Conservation (phyloP, 2,329 filamentous ascomycete species). For the Chaetomium sp. region DNA sequence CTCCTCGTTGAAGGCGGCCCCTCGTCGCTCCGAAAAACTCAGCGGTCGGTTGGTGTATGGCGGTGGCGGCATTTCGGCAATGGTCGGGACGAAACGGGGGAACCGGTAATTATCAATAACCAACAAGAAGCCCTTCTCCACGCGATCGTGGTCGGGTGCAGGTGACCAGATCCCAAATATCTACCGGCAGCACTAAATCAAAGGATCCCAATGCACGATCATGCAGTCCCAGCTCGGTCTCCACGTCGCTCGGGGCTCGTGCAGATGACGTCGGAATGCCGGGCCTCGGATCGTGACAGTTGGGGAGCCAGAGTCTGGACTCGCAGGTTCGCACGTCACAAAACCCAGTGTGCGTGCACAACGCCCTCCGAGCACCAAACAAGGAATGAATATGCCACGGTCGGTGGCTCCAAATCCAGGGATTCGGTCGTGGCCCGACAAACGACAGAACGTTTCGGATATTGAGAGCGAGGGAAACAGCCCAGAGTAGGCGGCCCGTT, state of each 20-base stretch:
- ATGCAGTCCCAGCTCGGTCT: background rate
- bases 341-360: background rate
- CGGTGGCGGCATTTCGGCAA: conserved; percentile 34
- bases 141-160: background rate
- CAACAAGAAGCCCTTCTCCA: background rate
- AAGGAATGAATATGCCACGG: background rate
- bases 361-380: background rate
- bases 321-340: background rate
- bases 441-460: too few relatives aligned
- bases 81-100: conserved; percentile 34
- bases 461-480: background rate
- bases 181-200: background rate
- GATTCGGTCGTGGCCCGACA: background rate
- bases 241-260: too few relatives aligned
- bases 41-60: conserved; percentile 38
- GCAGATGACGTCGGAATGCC: background rate
- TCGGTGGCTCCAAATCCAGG: background rate
- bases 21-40: conserved; percentile 56
- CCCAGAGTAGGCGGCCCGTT: background rate
- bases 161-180: background rate
- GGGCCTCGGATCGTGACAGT: background rate
- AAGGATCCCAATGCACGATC: background rate
- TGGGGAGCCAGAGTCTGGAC: background rate
- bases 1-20: conserved; percentile 52
- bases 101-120: background rate